Evolutionary conservation across 1,284 basidiomycete species (phyloP).

Genomic region (Phaffia rhodozyma): DNA sequence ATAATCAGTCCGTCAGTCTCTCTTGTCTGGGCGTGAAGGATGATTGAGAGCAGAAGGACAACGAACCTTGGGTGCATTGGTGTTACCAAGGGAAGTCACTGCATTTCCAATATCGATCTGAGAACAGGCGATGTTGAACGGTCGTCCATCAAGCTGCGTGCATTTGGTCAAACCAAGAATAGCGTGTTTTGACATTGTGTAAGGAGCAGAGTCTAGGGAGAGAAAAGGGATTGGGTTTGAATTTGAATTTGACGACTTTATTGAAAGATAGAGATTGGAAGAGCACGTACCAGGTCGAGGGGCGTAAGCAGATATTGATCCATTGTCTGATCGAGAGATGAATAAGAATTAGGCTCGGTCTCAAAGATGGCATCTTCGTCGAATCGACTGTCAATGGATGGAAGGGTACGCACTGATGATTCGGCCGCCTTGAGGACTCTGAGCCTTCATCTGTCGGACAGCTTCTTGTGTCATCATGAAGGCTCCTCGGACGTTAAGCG

Average conservation of each 20-base stretch:
- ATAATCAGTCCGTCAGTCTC: not conserved
- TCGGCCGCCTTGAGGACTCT: conserved; percentile 59
- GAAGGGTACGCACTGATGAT: conserved; percentile 46
- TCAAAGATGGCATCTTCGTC: not conserved
- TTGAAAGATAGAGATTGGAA: conserved; percentile 5
- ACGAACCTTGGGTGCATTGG: not conserved
- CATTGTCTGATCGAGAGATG: conserved; percentile 4
- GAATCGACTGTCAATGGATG: not conserved
- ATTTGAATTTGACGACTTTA: not conserved
- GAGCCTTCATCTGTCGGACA: conserved; percentile 56
- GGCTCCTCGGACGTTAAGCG: conserved; percentile 56
- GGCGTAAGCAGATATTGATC: conserved; percentile 50
- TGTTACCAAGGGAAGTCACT: conserved; percentile 1
- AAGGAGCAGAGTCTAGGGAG: conserved; percentile 43
- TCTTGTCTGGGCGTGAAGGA: not conserved
- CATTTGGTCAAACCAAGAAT: conserved; percentile 61
- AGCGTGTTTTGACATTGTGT: conserved; percentile 67
- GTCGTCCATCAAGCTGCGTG: conserved; percentile 60
- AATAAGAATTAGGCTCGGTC: not conserved
- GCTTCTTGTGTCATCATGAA: conserved; percentile 62
- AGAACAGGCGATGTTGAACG: conserved; percentile 58
- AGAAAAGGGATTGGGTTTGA: not conserved
- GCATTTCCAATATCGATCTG: conserved; percentile 60
- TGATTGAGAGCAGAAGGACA: not conserved
- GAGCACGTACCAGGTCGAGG: conserved; percentile 45